phyloP scores from a whole-genome alignment of 352 stramenopile species.

The Globisporangium ultimum region DNA sequence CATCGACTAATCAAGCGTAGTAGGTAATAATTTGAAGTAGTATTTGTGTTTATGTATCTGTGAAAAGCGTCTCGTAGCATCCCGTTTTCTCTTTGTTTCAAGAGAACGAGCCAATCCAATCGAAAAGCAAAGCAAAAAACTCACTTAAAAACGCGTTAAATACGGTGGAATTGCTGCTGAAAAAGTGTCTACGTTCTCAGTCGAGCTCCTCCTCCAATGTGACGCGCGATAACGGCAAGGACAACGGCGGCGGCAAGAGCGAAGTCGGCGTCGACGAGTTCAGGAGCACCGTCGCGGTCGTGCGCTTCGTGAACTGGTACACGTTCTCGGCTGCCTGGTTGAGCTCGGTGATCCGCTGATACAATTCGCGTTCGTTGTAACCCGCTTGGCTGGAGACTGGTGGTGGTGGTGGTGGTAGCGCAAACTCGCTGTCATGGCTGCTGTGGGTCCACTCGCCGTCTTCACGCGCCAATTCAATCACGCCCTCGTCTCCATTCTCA shows the following conservation, averaged over 20 bases:
- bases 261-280: constrained; percentile 1
- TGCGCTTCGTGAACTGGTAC: constrained; percentile 15
- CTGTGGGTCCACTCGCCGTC: constrained; percentile 10
- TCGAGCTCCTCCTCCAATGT: constrained; percentile 5
- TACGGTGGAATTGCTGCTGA: too few species aligned
- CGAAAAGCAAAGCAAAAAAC: too few species aligned
- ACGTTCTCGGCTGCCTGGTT: constrained; percentile 11
- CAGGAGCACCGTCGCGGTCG: constrained; percentile 5
- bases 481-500: not conserved
- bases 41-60: not conserved
- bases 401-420: not conserved
- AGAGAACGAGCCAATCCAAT: too few species aligned
- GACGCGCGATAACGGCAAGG: not conserved
- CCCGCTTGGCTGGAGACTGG: not conserved
- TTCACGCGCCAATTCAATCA: constrained; percentile 11
- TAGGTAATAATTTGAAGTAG: not conserved
- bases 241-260: not conserved
- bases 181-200: too few species aligned
- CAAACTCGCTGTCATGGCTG: not conserved
- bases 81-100: too few species aligned
- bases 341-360: constrained; percentile 13
- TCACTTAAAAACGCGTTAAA: too few species aligned
- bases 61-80: not conserved
- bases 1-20: not conserved
- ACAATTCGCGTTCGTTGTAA: constrained; percentile 7